phyloP scores from a whole-genome alignment of 164 flowering plant genomes.

The Piper betle region DNA sequence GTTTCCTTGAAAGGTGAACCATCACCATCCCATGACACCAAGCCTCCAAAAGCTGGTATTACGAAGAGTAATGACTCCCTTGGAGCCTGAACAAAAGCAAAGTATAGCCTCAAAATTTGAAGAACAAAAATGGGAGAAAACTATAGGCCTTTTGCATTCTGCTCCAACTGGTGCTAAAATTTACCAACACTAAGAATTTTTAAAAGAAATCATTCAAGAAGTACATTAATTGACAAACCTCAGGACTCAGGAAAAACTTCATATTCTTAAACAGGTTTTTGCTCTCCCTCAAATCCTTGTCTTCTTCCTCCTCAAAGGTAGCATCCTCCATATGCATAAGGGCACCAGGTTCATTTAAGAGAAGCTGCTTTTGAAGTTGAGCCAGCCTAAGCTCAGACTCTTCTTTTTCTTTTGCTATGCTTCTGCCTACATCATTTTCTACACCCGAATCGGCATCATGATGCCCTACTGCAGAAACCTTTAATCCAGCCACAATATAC shows the following conservation, averaged over 20 bases:
- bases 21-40: constrained; percentile 92
- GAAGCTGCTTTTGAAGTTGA: constrained; percentile 89
- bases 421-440: constrained; percentile 18
- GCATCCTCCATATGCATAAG: constrained; percentile 62
- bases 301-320: constrained; percentile 50
- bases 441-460: constrained; percentile 19
- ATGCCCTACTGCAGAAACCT: constrained; percentile 13
- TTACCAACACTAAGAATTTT: background rate
- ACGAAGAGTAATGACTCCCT: constrained; percentile 83
- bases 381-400: constrained; percentile 77
- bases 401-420: constrained; percentile 14
- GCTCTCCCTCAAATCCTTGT: constrained; percentile 61
- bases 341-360: constrained; percentile 72
- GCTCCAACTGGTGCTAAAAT: background rate
- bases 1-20: constrained; percentile 67
- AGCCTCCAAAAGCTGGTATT: constrained; percentile 89
- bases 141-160: background rate
- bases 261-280: constrained; percentile 53
- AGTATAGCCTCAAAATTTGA: background rate
- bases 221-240: constrained; percentile 28
- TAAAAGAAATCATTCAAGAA: background rate
- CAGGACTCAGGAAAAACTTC: constrained; percentile 80
- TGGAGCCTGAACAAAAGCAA: constrained; percentile 40
- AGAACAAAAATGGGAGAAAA: background rate
- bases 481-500: constrained; percentile 38